Conservation (phyloP, 2,329 filamentous ascomycete genomes). For the Elsinoe necatrix region DNA sequence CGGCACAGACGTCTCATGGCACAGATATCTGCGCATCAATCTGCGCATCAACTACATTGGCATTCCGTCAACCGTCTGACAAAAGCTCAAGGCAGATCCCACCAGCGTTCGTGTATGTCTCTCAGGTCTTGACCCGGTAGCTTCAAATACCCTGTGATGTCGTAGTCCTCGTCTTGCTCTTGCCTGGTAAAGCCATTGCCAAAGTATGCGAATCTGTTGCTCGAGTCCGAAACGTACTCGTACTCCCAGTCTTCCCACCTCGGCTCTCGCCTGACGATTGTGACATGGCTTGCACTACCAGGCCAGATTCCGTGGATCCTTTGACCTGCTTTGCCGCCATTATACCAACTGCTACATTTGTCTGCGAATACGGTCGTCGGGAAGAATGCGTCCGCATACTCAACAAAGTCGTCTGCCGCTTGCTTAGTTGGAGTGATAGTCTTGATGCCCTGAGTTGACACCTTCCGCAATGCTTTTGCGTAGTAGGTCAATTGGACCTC, state of each 20-base stretch:
- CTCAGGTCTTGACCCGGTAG: slow-evolving; percentile 51
- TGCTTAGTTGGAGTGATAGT: slow-evolving; percentile 48
- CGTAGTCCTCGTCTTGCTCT: slow-evolving; percentile 48
- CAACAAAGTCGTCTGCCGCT: slow-evolving; percentile 43
- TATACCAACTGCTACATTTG: slow-evolving; percentile 64
- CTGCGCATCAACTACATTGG: not conserved
- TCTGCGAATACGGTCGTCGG: slow-evolving; percentile 48
- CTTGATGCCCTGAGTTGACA: slow-evolving; percentile 56
- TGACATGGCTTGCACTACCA: slow-evolving; percentile 55
- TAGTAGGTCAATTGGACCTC: slow-evolving; percentile 59
- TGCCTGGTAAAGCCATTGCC: slow-evolving; percentile 58
- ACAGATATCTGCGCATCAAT: no score
- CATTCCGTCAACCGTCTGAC: not conserved
- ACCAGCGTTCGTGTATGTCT: slow-evolving; percentile 62
- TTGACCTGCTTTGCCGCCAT: slow-evolving; percentile 53
- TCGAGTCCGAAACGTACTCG: slow-evolving; percentile 34
- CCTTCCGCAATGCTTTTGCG: slow-evolving; percentile 60
- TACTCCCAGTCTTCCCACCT: slow-evolving; percentile 54
- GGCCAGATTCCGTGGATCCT: slow-evolving; percentile 63
- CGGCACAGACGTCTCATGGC: no score
- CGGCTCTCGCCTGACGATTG: slow-evolving; percentile 48
- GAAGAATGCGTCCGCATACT: slow-evolving; percentile 40
- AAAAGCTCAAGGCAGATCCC: slow-evolving; percentile 18
- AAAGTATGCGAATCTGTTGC: slow-evolving; percentile 53
- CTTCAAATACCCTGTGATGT: slow-evolving; percentile 57